phyloP scores from a whole-genome alignment of 352 stramenopile genomes.

The Globisporangium irregulare region DNA sequence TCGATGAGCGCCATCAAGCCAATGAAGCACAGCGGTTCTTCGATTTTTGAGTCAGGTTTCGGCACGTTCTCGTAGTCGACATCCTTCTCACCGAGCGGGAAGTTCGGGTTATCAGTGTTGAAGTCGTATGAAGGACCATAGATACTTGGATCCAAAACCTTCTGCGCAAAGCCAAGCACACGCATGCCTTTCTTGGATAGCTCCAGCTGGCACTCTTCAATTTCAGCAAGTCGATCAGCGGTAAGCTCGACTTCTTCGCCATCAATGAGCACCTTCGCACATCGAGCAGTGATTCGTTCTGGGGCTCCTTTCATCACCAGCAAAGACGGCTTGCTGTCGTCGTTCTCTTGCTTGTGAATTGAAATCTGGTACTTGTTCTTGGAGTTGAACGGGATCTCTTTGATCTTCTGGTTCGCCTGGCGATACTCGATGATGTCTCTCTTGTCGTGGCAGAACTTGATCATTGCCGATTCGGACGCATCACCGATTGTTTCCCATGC shows the following conservation, averaged over 20 bases:
- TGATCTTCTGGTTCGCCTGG: slow-evolving; percentile 31
- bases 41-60: slow-evolving; percentile 66
- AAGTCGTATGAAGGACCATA: slow-evolving; percentile 63
- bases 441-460: slow-evolving; percentile 32
- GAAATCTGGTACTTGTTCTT: slow-evolving; percentile 86
- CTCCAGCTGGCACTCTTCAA: slow-evolving; percentile 44
- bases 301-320: slow-evolving; percentile 89
- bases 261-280: slow-evolving; percentile 51
- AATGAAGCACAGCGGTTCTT: slow-evolving; percentile 87
- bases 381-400: slow-evolving; percentile 82
- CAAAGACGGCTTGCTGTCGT: slow-evolving; percentile 13
- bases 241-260: slow-evolving; percentile 84
- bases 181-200: slow-evolving; percentile 73
- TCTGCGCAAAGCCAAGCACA: slow-evolving; percentile 64
- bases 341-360: slow-evolving; percentile 57
- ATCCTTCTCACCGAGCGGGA: slow-evolving; percentile 79
- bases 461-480: slow-evolving; percentile 30
- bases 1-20: slow-evolving; percentile 96
- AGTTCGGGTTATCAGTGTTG: slow-evolving; percentile 81
- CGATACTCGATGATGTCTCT: slow-evolving; percentile 30
- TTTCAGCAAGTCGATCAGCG: slow-evolving; percentile 84
- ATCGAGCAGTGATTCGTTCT: slow-evolving; percentile 84
- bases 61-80: slow-evolving; percentile 69
- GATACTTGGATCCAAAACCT: slow-evolving; percentile 43
- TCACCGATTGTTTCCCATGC: slow-evolving; percentile 37